Conservation (phyloP, 1,284 basidiomycete species). For the Boletellus dicymbophilus region DNA sequence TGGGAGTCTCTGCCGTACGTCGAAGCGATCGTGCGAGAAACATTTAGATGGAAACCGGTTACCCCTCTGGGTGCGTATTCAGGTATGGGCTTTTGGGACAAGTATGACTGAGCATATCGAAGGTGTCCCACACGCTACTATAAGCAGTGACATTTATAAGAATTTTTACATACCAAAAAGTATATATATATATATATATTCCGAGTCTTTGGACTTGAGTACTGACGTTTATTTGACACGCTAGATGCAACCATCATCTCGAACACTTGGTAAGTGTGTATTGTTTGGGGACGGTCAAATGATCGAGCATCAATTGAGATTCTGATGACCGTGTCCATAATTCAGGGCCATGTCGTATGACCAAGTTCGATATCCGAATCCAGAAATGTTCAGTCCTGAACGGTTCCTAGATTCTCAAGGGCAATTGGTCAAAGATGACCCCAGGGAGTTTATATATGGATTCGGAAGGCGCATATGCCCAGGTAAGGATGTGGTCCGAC, state of each 20-base stretch:
- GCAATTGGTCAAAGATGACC: slow-evolving; percentile 9
- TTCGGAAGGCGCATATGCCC: slow-evolving; percentile 22
- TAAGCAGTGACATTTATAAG: slow-evolving; percentile 23
- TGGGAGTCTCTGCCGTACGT: slow-evolving; percentile 36
- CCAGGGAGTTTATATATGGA: slow-evolving; percentile 12
- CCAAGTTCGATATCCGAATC: slow-evolving; percentile 14
- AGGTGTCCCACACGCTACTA: slow-evolving; percentile 20
- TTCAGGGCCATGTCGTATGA: slow-evolving; percentile 23
- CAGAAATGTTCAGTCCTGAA: slow-evolving; percentile 20
- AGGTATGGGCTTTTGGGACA: neutral
- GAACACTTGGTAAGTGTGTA: slow-evolving; percentile 19
- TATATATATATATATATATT: neutral
- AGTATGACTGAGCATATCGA: neutral
- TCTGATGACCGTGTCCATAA: neutral
- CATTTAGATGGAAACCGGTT: slow-evolving; percentile 19
- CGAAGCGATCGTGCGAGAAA: slow-evolving; percentile 38
- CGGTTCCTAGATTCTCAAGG: slow-evolving; percentile 16
- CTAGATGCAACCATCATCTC: slow-evolving; percentile 10
- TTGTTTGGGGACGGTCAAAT: too few relatives aligned
- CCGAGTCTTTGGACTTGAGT: too few relatives aligned
- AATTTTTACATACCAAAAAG: slow-evolving; percentile 31
- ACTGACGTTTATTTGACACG: neutral
- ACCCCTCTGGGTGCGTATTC: slow-evolving; percentile 22
- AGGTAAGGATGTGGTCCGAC: too few relatives aligned
- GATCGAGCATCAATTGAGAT: too few relatives aligned